Conservation (phyloP, 257 asterid species). For the Rhazya stricta region DNA sequence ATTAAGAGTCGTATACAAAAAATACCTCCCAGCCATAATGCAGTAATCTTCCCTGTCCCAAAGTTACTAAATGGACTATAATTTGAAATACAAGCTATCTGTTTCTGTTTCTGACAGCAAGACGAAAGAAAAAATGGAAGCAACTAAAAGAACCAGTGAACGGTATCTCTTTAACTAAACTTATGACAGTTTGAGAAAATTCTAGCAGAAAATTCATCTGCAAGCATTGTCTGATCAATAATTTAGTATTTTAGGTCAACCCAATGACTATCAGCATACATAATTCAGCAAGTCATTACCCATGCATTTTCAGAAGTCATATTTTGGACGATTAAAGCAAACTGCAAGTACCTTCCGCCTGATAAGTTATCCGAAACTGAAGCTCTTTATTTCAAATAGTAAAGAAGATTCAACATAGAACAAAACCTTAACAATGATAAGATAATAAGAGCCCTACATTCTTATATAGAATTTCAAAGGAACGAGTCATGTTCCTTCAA, state of each 20-base stretch:
- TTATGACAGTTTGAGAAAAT: background rate
- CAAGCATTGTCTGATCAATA: background rate
- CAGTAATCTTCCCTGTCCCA: background rate
- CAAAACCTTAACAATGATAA: background rate
- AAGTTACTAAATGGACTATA: background rate
- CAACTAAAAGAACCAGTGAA: background rate
- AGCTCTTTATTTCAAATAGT: background rate
- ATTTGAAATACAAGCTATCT: background rate
- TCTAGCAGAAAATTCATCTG: background rate
- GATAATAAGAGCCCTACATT: background rate
- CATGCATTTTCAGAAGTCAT: background rate
- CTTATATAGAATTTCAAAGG: background rate
- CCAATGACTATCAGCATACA: background rate
- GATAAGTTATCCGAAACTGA: background rate
- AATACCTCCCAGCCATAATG: background rate
- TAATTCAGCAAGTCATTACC: background rate
- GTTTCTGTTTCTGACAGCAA: background rate
- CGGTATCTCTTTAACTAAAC: background rate
- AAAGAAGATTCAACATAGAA: background rate
- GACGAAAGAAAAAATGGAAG: background rate
- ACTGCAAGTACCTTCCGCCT: background rate
- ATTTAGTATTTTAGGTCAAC: background rate
- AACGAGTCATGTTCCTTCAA: background rate
- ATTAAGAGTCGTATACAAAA: background rate
- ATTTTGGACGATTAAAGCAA: background rate